Conservation (phyloP, 345 rosid species). For the Mangifera indica region DNA sequence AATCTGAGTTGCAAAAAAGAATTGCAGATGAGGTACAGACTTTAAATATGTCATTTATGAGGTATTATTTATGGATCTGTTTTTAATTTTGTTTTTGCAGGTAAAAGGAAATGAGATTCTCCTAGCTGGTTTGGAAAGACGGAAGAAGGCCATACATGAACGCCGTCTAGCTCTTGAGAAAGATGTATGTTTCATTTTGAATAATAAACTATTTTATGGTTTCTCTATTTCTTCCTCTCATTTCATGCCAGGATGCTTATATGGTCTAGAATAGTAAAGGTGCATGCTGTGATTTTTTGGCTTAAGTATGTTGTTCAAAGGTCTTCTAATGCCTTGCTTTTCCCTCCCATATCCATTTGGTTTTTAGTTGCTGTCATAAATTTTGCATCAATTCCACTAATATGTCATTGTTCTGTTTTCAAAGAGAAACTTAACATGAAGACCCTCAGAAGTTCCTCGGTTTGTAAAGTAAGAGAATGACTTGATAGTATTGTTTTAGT, state of each 20-base stretch:
- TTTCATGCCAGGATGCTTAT: constrained; percentile 12
- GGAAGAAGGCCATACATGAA: constrained; percentile 61
- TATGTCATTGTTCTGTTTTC: not conserved
- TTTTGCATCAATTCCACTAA: not conserved
- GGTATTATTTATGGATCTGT: constrained; percentile 10
- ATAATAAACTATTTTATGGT: not conserved
- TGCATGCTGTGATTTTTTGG: not conserved
- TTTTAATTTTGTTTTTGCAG: constrained; percentile 32
- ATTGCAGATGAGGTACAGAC: constrained; percentile 64
- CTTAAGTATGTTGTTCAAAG: not conserved
- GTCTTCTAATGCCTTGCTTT: constrained; percentile 5
- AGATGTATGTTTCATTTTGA: constrained; percentile 53
- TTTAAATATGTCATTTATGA: constrained; percentile 4
- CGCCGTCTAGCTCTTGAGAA: constrained; percentile 70
- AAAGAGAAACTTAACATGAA: not conserved
- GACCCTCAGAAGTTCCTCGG: not conserved
- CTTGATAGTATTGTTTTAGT: not conserved
- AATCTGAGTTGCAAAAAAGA: constrained; percentile 60
- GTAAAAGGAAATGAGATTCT: constrained; percentile 60
- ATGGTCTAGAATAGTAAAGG: not conserved
- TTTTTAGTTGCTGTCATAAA: not conserved
- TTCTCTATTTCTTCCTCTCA: not conserved
- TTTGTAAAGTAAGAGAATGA: not conserved
- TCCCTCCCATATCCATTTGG: not conserved
- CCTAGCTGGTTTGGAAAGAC: constrained; percentile 55